Base-by-base conservation (phyloP, 2,329 filamentous ascomycete genomes). In the Biscogniauxia sp. region DNA sequence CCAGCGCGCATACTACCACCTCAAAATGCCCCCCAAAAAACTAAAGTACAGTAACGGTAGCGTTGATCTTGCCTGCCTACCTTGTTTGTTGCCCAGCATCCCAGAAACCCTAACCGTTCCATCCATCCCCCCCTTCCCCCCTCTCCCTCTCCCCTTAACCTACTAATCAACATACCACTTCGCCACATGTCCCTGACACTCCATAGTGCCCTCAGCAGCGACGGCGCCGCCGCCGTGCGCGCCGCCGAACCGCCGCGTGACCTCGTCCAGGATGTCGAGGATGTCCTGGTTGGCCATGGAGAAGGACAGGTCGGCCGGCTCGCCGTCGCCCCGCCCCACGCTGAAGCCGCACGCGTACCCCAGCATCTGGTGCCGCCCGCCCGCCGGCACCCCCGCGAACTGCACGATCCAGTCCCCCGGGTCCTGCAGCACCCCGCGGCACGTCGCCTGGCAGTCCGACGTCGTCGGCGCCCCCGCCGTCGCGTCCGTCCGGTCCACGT, bases 231-330 rank as follows among this genome's bases (percentile, higher is more conserved):
- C 68, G 5, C 55, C 56, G 23, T 23, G 23, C 15, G 37, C 5
- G 1, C 50, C 53, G 0, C 64, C 68, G 37, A 68, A 71, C 11
- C 64, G 60, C 13, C 55, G 56, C 1, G 68, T 53, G 2, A 53
- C 60, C 55, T 58, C 66, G 15, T 61, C 66, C 8, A 67, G 58
- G 1, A 67, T 37, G 23, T 66, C 64, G 1, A 70, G 55, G 20
- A 71, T 69, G 19, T 71, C 69, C 61, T 69, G 66, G 26, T 69
- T 70, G 15, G 56, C 15, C 26, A 71, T 50, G 9, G 8, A n/a
- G 57, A 70, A 65, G 6, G 28, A 32, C 19, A 66, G 62, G 23
- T 53, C 9, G 20, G 51, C 13, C 11, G 57, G 61, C 5, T 66
- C 64, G 11, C 49, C 54, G 1, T 64, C 62, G 11, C 61, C 65